Evolutionary conservation across 1,139 yeast genomes (phyloP).

Genomic region (Suhomyces yuchorum): DNA sequence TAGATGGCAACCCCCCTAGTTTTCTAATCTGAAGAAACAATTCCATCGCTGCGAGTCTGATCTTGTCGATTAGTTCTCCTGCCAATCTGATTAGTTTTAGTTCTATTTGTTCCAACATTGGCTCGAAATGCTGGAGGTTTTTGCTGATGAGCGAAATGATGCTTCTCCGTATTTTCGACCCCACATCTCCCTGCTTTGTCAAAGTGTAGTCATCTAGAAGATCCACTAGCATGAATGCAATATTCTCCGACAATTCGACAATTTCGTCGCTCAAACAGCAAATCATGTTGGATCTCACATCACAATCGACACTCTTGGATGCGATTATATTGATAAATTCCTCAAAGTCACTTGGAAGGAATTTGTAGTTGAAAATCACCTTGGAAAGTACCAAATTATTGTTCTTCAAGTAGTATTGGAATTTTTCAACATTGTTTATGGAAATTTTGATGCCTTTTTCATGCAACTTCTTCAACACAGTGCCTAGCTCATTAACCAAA

Average conservation of each 20-base stretch:
- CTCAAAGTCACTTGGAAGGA: constrained; percentile 15
- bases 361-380: constrained; percentile 30
- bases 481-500: constrained; percentile 25
- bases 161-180: constrained; percentile 65
- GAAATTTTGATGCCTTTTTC: constrained; percentile 15
- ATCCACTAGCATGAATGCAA: constrained; percentile 22
- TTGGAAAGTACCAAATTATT: constrained; percentile 36
- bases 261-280: constrained; percentile 7
- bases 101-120: constrained; percentile 6
- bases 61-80: constrained; percentile 46
- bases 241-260: constrained; percentile 1
- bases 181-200: constrained; percentile 78
- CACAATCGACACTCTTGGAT: constrained; percentile 26
- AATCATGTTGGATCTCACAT: constrained; percentile 29
- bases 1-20: constrained; percentile 5
- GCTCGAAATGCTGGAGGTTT: constrained; percentile 21
- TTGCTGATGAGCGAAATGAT: constrained; percentile 42
- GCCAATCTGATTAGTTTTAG: constrained; percentile 53
- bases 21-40: constrained; percentile 20
- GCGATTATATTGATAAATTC: constrained; percentile 22
- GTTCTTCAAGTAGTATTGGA: constrained; percentile 30
- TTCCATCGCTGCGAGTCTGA: constrained; percentile 31
- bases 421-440: constrained; percentile 20
- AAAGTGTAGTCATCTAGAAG: constrained; percentile 65
- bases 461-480: constrained; percentile 22